Conservation (phyloP, 1,284 basidiomycete genomes). For the Phellopilus nigrolimitatus region DNA sequence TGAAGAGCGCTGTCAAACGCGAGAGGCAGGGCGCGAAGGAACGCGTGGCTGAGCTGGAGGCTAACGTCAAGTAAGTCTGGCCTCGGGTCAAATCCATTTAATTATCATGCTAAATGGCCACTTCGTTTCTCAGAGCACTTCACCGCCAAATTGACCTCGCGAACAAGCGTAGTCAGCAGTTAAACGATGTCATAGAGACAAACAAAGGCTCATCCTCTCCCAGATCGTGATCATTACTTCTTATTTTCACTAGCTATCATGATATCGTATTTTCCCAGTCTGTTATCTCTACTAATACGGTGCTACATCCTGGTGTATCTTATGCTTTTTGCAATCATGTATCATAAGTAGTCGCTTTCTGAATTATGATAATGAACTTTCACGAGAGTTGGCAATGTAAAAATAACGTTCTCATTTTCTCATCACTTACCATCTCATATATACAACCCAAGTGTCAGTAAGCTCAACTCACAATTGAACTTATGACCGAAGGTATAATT, state of each 20-base stretch:
- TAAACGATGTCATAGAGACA: conserved; percentile 59
- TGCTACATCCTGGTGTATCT: neutral
- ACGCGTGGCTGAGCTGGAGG: conserved; percentile 64
- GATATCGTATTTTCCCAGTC: neutral
- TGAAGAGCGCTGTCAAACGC: conserved; percentile 91
- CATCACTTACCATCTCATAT: too few species aligned
- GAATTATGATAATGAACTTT: neutral
- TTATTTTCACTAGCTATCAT: neutral
- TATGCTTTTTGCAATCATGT: conserved; percentile 6
- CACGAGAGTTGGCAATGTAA: neutral
- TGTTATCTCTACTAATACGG: conserved; percentile 10
- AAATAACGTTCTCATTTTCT: too few species aligned
- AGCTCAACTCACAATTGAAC: too few species aligned
- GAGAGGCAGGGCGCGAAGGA: conserved; percentile 96
- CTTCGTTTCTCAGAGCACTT: conserved; percentile 45
- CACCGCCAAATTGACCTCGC: conserved; percentile 69
- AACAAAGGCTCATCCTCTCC: conserved; percentile 31
- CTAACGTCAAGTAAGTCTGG: conserved; percentile 58
- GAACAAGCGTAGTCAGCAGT: conserved; percentile 60
- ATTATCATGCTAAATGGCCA: conserved; percentile 5
- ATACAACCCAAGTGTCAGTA: too few species aligned
- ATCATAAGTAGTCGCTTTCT: conserved; percentile 5
- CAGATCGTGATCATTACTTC: conserved; percentile 1
- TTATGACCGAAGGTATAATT: too few species aligned
- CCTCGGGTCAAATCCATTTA: conserved; percentile 5